Evolutionary conservation across 345 rosid species (phyloP), one percentile per base, ranked within the genome.

Genomic region (Boechera retrofracta): DNA sequence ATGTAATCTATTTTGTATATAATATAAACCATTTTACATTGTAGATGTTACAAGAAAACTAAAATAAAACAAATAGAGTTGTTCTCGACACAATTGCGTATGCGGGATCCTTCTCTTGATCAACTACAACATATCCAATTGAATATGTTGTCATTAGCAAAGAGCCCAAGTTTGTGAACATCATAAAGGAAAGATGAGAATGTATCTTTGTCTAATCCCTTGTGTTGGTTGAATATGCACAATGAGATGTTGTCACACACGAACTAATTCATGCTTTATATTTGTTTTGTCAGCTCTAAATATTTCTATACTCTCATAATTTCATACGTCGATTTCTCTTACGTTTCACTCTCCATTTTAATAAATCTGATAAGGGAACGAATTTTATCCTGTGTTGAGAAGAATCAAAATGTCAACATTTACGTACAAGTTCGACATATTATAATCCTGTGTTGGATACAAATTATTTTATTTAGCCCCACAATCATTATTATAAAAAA

Each of bases 401-500:
- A 28, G 13, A 64, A 18, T 16, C 10, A 32, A 35, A 32, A 33
- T 16, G 16, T 66, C 32, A 18, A 49, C 36, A 66, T 49, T 48
- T 10, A 33, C 9, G 44, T 28, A 32, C 11, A 11, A 32, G 16
- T 47, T 48, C 5, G 1, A 48, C 41, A 65, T 28, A 44, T 64
- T 31, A 64, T 65, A 39, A 65, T 47, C 15, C 13, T 44, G 15
- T 45, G 69, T 47, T 31, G 28, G 31, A n/a, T 2, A 18, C 31
- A 66, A 32, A 48, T 48, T 32, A 66, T 31, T 66, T 4, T 31
- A 32, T 33, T 67, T 49, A 35, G 31, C 58, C 71, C 71, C 31
- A 66, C 58, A 33, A 18, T 16, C 7, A 53, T 53, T 21, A 53
- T 13, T 6, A 5, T 42, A 12, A 31, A 2, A 8, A 35, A 7